Evolutionary conservation across 192 early-diverging fungal species (phyloP), one percentile per base, ranked within the genome.

Genomic region (Dimargaris cristalligena): DNA sequence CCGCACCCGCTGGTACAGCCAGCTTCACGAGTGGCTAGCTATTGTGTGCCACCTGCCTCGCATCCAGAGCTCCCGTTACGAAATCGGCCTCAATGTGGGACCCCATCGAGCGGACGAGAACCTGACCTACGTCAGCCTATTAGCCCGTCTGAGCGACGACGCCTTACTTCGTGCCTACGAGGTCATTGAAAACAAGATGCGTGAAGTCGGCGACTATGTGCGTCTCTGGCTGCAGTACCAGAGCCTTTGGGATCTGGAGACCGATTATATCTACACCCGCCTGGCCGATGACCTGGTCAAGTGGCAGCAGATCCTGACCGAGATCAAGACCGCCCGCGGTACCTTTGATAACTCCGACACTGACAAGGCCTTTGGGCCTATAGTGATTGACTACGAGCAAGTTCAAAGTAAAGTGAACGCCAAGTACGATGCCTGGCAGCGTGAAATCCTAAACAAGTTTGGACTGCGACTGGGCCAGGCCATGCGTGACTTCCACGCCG

Each of bases 311-410:
- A 84, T 95, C 41, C 78, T 99, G 41, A 66, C 88, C 0, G 93
- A 97, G 71, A 90, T 98, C 71, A 90, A 93, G 69, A 87, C 89
- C 35, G 87, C 90, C 0, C 85, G 97, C 33, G 67, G 78, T 1
- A 97, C 94, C 0, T 99, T 99, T 73, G 95, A 99, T 76, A 98
- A 90, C 60, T 87, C 91, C 0, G 90, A 92, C 65, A 93, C 87
- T 0, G 77, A 80, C 41, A 86, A 91, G 66, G 78, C 82, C 0
- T 92, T 99, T 67, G 92, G 91, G 14, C 76, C 83, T 14, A 74
- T 82, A 22, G 78, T 92, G 0, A 76, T 99, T 33, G 88, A 99
- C 65, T 99, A 97, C 70, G 92, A 87, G 63, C 91, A 93, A 68
- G 94, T 97, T n/a, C 97, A 98, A 69, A 79, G 82, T 52, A 99